Evolutionary conservation across 345 rosid species (phyloP), one percentile per base, ranked within the genome.

Genomic region (Arabidopsis suecica): DNA sequence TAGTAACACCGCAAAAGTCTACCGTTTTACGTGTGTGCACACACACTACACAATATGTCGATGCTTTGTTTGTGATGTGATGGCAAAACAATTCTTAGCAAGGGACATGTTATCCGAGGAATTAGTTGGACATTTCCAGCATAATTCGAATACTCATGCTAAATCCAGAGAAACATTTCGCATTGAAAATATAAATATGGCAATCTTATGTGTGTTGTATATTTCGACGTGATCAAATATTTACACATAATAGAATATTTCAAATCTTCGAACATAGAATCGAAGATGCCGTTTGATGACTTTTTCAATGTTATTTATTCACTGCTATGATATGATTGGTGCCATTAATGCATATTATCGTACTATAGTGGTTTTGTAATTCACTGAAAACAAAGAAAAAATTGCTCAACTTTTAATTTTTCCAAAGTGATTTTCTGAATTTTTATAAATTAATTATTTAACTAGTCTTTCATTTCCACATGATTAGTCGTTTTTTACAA

Each of bases 401-500:
- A 22, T 14, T 28, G 4, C 18, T 51, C 61, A 16, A n/a, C 7
- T 28, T 16, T 28, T 25, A n/a, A 5, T 28, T 16, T 28, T 25
- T 38, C 28, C n/a, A 14, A 33, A 32, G 18, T 13, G 48, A 54
- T 5, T 32, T 54, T 32, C 4, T 61, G 18, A 48, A 16, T 34
- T 54, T 32, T 18, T 42, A 73, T 53, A 63, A 25, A 10, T 61
- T 11, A 32, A 10, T 3, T 7, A 61, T 20, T 32, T 18, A 73
- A 45, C 53, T 28, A 74, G 44, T 48, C 12, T 12, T 66, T 74
- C 44, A 28, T 75, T 50, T 49, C 54, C 36, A 48, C 45, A 49
- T 49, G 73, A 67, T 60, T 51, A 61, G 48, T 68, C 38, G 56
- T 33, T 61, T 40, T 40, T 58, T 67, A 66, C 56, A 53, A 53